phyloP scores from a whole-genome alignment of 306 rosid genomes.

The Rosa lucieae region DNA sequence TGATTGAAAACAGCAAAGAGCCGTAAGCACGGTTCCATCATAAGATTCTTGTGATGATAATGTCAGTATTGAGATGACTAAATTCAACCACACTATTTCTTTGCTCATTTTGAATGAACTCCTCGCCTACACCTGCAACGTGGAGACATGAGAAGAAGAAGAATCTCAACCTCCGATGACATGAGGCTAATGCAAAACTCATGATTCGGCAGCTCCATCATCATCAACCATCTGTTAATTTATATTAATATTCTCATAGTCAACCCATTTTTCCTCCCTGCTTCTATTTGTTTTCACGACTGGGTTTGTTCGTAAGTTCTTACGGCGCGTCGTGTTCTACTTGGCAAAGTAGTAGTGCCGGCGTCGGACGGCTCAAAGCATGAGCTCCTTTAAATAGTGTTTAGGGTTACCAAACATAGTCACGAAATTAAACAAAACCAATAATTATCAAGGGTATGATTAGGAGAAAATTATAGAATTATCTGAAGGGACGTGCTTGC shows the following conservation, averaged over 20 bases:
- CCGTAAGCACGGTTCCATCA: background rate
- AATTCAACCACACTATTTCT: background rate
- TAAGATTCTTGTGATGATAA: background rate
- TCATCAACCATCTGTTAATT: background rate
- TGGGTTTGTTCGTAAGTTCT: background rate
- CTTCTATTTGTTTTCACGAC: background rate
- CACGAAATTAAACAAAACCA: background rate
- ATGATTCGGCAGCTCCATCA: background rate
- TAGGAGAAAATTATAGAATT: background rate
- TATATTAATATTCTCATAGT: background rate
- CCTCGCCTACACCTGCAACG: constrained; percentile 1
- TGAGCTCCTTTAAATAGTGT: background rate
- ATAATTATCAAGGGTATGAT: background rate
- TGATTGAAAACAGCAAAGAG: background rate
- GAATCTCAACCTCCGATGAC: background rate
- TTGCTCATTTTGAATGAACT: background rate
- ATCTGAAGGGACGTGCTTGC: constrained; percentile 1
- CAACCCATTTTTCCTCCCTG: background rate
- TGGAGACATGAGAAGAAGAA: constrained; percentile 3
- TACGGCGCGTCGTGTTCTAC: background rate
- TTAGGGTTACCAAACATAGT: background rate
- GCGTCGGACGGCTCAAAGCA: constrained; percentile 11
- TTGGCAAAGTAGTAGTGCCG: background rate
- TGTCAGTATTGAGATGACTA: background rate
- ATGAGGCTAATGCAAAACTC: background rate